A percentile compares a stretch with the other conserved stretches of the same genome.
Evolutionary conservation across 768 basidiomycete species (phyloP).

Genomic region (Mycena kentingensis): DNA sequence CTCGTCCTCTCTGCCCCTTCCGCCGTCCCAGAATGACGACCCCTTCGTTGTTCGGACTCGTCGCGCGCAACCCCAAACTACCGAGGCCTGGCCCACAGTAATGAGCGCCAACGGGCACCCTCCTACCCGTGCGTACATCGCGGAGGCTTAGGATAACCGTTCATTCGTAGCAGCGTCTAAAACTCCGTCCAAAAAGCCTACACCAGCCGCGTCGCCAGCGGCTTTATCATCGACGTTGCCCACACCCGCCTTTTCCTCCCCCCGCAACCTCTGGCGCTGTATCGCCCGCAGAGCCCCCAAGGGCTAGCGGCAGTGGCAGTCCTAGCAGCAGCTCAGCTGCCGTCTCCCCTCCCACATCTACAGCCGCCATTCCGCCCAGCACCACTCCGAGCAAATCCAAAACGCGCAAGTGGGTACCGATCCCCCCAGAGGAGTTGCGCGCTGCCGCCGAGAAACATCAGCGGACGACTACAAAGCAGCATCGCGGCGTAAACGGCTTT

Average conservation of each 20-base stretch:
- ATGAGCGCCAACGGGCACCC: slow-evolving; percentile 4
- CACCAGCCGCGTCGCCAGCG: background rate
- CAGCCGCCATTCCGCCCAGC: too few species aligned
- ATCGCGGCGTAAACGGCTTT: background rate
- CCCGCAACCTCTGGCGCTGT: background rate
- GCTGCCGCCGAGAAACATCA: slow-evolving; percentile 40
- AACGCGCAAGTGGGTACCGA: slow-evolving; percentile 48
- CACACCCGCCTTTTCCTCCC: slow-evolving; percentile 1
- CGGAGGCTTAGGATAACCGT: background rate
- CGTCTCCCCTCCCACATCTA: background rate
- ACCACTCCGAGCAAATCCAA: slow-evolving; percentile 1
- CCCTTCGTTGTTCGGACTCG: slow-evolving; percentile 9
- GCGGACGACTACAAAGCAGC: background rate
- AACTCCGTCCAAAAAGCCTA: background rate
- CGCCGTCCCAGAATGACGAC: slow-evolving; percentile 4
- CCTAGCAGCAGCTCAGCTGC: background rate
- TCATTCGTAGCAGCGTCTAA: background rate
- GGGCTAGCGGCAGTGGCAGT: background rate
- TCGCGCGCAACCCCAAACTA: background rate
- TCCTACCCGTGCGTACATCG: background rate
- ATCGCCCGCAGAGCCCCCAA: background rate
- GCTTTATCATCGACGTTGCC: background rate
- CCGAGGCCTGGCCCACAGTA: slow-evolving; percentile 16
- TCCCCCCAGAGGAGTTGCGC: slow-evolving; percentile 51
- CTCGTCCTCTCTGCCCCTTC: background rate